phyloP scores from a whole-genome alignment of 164 flowering plant species.

The Litsea cubeba region DNA sequence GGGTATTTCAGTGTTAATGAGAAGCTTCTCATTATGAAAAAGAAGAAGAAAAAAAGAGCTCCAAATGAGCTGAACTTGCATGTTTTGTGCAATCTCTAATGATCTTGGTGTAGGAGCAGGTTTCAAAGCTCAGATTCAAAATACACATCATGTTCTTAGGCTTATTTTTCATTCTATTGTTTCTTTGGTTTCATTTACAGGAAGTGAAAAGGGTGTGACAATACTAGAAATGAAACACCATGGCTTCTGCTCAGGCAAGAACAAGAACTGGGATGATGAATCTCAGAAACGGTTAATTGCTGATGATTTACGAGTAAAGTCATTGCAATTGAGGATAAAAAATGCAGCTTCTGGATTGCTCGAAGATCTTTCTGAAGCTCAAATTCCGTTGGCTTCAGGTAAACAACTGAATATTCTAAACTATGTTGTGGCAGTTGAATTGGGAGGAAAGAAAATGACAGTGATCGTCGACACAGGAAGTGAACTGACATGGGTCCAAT shows the following conservation, averaged over 20 bases:
- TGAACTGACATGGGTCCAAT: conserved; percentile 88
- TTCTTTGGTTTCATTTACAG: conserved; percentile 21
- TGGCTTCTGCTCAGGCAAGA: conserved; percentile 36
- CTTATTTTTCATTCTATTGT: not conserved
- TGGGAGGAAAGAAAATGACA: conserved; percentile 53
- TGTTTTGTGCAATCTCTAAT: no score
- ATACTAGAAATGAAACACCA: conserved; percentile 61
- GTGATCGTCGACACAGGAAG: conserved; percentile 89
- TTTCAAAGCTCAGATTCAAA: not conserved
- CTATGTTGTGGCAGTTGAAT: conserved; percentile 53
- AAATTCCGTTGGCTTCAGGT: conserved; percentile 62
- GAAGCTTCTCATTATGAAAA: no score
- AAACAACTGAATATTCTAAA: conserved; percentile 54
- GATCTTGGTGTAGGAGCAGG: no score
- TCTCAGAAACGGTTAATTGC: conserved; percentile 29
- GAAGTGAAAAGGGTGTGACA: conserved; percentile 40
- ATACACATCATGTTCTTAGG: not conserved
- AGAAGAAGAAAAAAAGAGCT: no score
- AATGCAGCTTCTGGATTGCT: conserved; percentile 16
- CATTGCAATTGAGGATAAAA: conserved; percentile 41
- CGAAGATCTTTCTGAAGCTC: conserved; percentile 21
- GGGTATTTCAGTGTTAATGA: no score
- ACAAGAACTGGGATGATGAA: conserved; percentile 32
- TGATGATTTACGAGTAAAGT: conserved; percentile 41
- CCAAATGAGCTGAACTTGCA: no score